Percentiles rank a stretch among this genome's conserved stretches.
Evolutionary conservation across 2,329 filamentous ascomycete genomes (phyloP).

Genomic region (Cadophora sp.): DNA sequence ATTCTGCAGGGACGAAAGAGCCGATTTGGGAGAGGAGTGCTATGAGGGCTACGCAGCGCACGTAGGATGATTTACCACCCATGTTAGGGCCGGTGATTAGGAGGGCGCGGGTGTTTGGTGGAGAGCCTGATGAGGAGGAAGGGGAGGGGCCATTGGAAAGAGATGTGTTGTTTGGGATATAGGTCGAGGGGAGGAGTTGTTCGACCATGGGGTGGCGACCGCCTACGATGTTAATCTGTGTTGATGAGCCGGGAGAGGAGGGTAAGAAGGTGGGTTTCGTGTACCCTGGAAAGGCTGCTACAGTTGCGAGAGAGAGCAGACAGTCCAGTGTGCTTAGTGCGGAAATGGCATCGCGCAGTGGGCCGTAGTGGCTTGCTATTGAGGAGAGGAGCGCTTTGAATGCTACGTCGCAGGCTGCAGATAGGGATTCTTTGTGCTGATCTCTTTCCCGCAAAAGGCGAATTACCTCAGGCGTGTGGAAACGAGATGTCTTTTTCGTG

Average conservation of each 20-base stretch:
- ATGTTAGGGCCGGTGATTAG: constrained; percentile 98
- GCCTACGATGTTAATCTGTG: constrained; percentile 69
- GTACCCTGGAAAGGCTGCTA: constrained; percentile 89
- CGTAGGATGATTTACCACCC: constrained; percentile 98
- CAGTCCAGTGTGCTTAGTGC: constrained; percentile 89
- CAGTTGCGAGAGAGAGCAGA: constrained; percentile 82
- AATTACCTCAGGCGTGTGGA: constrained; percentile 92
- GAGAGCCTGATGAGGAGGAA: constrained; percentile 52
- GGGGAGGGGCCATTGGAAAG: constrained; percentile 60
- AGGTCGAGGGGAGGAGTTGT: constrained; percentile 81
- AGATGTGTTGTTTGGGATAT: constrained; percentile 87
- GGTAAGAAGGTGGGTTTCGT: constrained; percentile 73
- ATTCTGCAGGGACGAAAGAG: constrained; percentile 85
- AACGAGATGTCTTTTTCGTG: constrained; percentile 90
- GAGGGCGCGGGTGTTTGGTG: constrained; percentile 60
- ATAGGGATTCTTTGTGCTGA: constrained; percentile 92
- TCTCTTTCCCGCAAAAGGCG: constrained; percentile 85
- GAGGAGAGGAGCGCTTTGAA: constrained; percentile 75
- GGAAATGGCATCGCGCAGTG: constrained; percentile 86
- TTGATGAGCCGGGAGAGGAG: constrained; percentile 51
- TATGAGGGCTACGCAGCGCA: constrained; percentile 89
- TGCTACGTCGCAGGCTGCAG: constrained; percentile 87
- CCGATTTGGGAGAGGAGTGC: constrained; percentile 94
- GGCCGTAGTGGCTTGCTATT: constrained; percentile 85
- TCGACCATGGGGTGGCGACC: constrained; percentile 97